Evolutionary conservation across 345 rosid genomes (phyloP).

Genomic region (Abelmoschus esculentus): DNA sequence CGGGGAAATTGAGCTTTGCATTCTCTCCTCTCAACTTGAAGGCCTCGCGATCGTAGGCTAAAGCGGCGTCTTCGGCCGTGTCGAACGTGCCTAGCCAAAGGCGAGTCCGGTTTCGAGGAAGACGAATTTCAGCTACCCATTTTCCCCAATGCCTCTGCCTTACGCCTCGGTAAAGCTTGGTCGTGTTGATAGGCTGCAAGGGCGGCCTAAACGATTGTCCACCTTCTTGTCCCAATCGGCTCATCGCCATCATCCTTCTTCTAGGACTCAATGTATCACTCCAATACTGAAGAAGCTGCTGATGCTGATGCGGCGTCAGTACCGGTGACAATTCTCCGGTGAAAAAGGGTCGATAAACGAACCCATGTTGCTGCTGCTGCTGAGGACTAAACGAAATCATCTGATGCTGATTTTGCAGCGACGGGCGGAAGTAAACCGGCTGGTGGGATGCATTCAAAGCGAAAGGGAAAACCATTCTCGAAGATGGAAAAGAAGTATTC

Average conservation of each 20-base stretch:
- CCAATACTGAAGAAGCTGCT: conserved; percentile 59
- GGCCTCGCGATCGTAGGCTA: conserved; percentile 92
- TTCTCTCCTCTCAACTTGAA: conserved; percentile 82
- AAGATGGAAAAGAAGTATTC: conserved; percentile 13
- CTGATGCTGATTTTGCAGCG: conserved; percentile 35
- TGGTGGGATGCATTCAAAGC: conserved; percentile 38
- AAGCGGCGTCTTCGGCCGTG: conserved; percentile 84
- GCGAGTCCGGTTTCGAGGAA: conserved; percentile 83
- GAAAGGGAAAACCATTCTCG: conserved; percentile 47
- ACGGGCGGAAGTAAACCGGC: conserved; percentile 25
- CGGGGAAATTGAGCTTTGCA: conserved; percentile 86
- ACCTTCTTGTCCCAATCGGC: conserved; percentile 52
- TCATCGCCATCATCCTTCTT: conserved; percentile 78
- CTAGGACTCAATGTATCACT: conserved; percentile 60
- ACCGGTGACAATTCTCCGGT: conserved; percentile 19
- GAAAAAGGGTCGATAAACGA: conserved; percentile 27
- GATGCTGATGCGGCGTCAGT: conserved; percentile 33
- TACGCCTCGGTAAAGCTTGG: conserved; percentile 86
- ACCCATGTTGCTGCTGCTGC: conserved; percentile 23
- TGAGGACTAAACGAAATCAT: conserved; percentile 71
- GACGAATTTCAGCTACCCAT: conserved; percentile 98
- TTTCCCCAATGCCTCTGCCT: conserved; percentile 98
- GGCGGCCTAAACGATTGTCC: conserved; percentile 46
- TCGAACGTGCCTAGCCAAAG: conserved; percentile 98
- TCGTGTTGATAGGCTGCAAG: conserved; percentile 60